These are phyloP conservation scores for Musa balbisiana DNA, from an alignment of 202 grass and related monocot species.

Conservation along the genomic window DNA sequence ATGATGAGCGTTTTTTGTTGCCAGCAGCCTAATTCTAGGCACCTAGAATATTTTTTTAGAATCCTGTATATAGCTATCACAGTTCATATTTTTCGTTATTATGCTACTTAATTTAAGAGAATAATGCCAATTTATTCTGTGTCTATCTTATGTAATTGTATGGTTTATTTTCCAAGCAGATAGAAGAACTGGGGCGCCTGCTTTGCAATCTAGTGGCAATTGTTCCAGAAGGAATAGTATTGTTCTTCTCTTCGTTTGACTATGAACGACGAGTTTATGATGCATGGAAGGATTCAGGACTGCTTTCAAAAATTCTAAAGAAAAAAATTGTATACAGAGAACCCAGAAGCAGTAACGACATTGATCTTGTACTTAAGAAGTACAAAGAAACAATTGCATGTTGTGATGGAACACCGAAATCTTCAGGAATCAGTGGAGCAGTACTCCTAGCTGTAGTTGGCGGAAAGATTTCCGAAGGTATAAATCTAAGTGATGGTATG, in stretches of 20 bases:
- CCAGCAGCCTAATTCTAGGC: no score
- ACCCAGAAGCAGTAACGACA: conserved; percentile 65
- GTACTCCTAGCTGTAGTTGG: conserved; percentile 85
- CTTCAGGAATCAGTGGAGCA: conserved; percentile 48
- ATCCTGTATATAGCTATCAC: background rate
- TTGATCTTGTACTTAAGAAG: conserved; percentile 58
- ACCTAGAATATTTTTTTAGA: background rate
- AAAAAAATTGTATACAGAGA: conserved; percentile 84
- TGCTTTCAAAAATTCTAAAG: conserved; percentile 64
- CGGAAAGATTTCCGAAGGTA: conserved; percentile 93
- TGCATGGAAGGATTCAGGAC: conserved; percentile 65
- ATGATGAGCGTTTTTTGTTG: no score
- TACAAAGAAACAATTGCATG: conserved; percentile 64
- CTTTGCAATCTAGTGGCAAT: conserved; percentile 69
- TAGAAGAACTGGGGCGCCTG: conserved; percentile 81
- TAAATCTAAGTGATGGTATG: conserved; percentile 93
- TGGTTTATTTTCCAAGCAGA: conserved; percentile 38
- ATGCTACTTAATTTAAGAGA: background rate
- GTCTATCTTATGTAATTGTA: conserved; percentile 10
- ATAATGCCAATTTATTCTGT: conserved; percentile 14
- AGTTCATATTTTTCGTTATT: conserved; percentile 3
- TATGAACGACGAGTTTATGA: conserved; percentile 72
- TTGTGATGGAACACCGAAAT: conserved; percentile 30
- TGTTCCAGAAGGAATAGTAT: conserved; percentile 75
- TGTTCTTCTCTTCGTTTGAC: conserved; percentile 84